Evolutionary conservation across 2,329 filamentous ascomycete species (phyloP).

Genomic region (Pestalotiopsis sp.): DNA sequence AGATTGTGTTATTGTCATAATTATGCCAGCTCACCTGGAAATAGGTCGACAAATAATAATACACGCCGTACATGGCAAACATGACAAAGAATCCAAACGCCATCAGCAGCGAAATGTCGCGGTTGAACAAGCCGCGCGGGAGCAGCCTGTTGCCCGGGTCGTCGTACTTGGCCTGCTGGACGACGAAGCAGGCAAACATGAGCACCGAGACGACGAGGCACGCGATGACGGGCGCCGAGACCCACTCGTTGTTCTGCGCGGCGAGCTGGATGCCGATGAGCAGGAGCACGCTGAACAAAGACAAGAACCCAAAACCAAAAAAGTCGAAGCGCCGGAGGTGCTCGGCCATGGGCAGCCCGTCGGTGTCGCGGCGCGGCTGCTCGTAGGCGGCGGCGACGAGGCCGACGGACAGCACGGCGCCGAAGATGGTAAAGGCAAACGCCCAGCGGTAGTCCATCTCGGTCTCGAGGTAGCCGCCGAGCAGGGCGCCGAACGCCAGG

Average conservation of each 20-base stretch:
- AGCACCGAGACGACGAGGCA: not conserved
- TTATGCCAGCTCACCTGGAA: slow-evolving; percentile 5
- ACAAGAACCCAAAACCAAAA: slow-evolving; percentile 12
- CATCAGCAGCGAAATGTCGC: slow-evolving; percentile 14
- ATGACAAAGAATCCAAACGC: slow-evolving; percentile 16
- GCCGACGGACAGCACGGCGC: slow-evolving; percentile 9
- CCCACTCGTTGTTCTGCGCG: slow-evolving; percentile 11
- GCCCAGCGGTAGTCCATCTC: slow-evolving; percentile 17
- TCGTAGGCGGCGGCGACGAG: slow-evolving; percentile 10
- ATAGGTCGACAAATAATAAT: slow-evolving; percentile 17
- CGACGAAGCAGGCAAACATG: slow-evolving; percentile 10
- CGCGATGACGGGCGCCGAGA: not conserved
- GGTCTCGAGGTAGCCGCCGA: slow-evolving; percentile 16
- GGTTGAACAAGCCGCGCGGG: slow-evolving; percentile 8
- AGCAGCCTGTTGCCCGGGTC: slow-evolving; percentile 12
- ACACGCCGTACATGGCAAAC: slow-evolving; percentile 18
- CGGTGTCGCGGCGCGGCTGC: slow-evolving; percentile 6
- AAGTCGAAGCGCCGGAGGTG: slow-evolving; percentile 15
- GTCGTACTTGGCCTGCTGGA: slow-evolving; percentile 11
- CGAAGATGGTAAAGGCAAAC: slow-evolving; percentile 15
- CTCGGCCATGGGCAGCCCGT: slow-evolving; percentile 7
- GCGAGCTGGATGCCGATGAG: slow-evolving; percentile 15
- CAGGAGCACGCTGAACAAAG: slow-evolving; percentile 11
- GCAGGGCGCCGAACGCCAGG: slow-evolving; percentile 14
- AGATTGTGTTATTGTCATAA: not conserved